phyloP scores from a whole-genome alignment of 1,139 yeast species.

The Debaryomyces sp. region DNA sequence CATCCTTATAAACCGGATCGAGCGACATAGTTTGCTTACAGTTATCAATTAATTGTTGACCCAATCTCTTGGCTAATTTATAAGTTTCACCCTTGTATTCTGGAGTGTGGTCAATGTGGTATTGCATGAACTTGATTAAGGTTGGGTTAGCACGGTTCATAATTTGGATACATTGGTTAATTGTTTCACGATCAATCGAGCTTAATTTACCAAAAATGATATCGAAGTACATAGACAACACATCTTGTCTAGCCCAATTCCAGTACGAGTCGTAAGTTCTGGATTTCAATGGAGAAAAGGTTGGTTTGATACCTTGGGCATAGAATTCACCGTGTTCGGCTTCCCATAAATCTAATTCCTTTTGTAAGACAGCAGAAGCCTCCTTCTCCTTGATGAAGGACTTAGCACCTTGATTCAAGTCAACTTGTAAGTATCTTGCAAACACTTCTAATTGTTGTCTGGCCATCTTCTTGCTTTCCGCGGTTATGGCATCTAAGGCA shows the following conservation, averaged over 20 bases:
- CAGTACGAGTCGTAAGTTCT: conserved; percentile 96
- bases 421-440: conserved; percentile 93
- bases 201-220: conserved; percentile 91
- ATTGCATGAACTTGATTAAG: conserved; percentile 94
- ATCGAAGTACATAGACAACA: conserved; percentile 90
- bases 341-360: conserved; percentile 90
- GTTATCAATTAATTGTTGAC: conserved; percentile 92
- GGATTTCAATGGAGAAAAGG: conserved; percentile 89
- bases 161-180: conserved; percentile 92
- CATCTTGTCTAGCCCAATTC: conserved; percentile 99
- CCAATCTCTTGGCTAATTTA: conserved; percentile 84
- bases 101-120: conserved; percentile 92
- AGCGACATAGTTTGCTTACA: conserved; percentile 83
- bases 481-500: conserved; percentile 90
- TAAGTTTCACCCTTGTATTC: conserved; percentile 86
- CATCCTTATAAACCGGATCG: conserved; percentile 94
- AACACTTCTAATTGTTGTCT: conserved; percentile 94
- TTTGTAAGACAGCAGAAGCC: conserved; percentile 79
- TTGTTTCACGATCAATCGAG: conserved; percentile 93
- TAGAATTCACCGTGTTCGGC: conserved; percentile 95
- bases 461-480: conserved; percentile 87
- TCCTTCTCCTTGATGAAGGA: conserved; percentile 84
- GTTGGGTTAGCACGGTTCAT: conserved; percentile 98
- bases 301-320: conserved; percentile 88
- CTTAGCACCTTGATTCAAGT: conserved; percentile 88